A percentile compares a stretch with the other conserved stretches of the same genome.
Evolutionary conservation across 495 filamentous ascomycete genomes (phyloP).

Genomic region (Penicillium psychrofluorescens): DNA sequence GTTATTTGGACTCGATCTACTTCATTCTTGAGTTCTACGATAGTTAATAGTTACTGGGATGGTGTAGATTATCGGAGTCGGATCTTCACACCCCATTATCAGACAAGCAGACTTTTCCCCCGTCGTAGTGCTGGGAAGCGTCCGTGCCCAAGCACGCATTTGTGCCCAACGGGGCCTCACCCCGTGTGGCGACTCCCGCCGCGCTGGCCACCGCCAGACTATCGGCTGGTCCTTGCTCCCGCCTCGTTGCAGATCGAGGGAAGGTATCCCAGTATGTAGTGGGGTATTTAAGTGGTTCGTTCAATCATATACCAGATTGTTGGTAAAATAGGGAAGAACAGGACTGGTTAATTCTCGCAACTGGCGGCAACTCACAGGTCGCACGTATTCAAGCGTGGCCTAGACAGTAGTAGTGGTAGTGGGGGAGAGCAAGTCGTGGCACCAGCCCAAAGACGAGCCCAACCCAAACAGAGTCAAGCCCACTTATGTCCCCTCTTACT

Average conservation of each 20-base stretch:
- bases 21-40: too few relatives aligned
- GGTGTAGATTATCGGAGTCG: background rate
- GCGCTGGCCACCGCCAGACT: background rate
- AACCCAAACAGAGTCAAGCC: conserved; percentile 22
- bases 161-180: conserved; percentile 29
- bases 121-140: conserved; percentile 11
- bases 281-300: too few relatives aligned
- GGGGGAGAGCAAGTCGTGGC: conserved; percentile 33
- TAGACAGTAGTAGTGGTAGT: conserved; percentile 4
- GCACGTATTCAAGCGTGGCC: background rate
- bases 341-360: background rate
- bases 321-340: background rate
- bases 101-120: background rate
- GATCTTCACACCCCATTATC: conserved; percentile 2
- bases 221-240: background rate
- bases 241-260: background rate
- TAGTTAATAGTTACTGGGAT: too few relatives aligned
- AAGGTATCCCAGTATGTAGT: background rate
- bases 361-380: conserved; percentile 8
- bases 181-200: background rate
- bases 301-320: too few relatives aligned
- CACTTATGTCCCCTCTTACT: conserved; percentile 17
- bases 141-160: conserved; percentile 39
- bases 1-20: background rate
- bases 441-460: conserved; percentile 39